phyloP scores from a whole-genome alignment of 345 rosid species.

The Populus alba region DNA sequence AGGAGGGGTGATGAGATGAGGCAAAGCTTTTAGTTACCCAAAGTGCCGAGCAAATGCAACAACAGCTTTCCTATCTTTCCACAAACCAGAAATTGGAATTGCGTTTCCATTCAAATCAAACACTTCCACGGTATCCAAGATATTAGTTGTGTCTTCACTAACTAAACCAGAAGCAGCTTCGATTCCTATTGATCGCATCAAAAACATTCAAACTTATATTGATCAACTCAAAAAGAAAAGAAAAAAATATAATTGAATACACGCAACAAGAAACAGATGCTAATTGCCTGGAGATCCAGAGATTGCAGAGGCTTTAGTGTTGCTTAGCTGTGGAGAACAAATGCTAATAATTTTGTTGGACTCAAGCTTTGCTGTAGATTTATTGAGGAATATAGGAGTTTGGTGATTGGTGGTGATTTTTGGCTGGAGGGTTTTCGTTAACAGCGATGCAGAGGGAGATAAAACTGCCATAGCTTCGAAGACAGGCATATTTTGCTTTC shows the following conservation, averaged over 20 bases:
- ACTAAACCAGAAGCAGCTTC: slow-evolving; percentile 25
- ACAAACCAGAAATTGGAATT: slow-evolving; percentile 68
- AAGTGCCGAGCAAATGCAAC: slow-evolving; percentile 95
- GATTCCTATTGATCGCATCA: slow-evolving; percentile 29
- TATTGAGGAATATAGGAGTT: not conserved
- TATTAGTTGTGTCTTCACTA: slow-evolving; percentile 34
- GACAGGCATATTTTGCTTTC: not conserved
- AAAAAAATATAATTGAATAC: not conserved
- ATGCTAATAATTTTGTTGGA: not conserved
- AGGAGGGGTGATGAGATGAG: not conserved
- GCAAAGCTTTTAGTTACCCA: slow-evolving; percentile 41
- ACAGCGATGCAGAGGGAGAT: not conserved
- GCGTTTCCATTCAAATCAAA: slow-evolving; percentile 65
- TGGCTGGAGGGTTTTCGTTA: not conserved
- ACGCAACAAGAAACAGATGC: not conserved
- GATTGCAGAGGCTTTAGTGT: not conserved
- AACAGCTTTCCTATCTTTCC: slow-evolving; percentile 80
- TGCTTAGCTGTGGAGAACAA: not conserved
- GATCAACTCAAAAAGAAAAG: not conserved
- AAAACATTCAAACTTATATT: not conserved
- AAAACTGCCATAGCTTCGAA: not conserved
- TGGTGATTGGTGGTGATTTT: not conserved
- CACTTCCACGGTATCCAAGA: slow-evolving; percentile 54
- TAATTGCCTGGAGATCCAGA: slow-evolving; percentile 62
- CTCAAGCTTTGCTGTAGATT: not conserved